These are phyloP conservation scores for Fusarium sp. DNA, from an alignment of 2,329 filamentous ascomycete species.

Conservation along the genomic window DNA sequence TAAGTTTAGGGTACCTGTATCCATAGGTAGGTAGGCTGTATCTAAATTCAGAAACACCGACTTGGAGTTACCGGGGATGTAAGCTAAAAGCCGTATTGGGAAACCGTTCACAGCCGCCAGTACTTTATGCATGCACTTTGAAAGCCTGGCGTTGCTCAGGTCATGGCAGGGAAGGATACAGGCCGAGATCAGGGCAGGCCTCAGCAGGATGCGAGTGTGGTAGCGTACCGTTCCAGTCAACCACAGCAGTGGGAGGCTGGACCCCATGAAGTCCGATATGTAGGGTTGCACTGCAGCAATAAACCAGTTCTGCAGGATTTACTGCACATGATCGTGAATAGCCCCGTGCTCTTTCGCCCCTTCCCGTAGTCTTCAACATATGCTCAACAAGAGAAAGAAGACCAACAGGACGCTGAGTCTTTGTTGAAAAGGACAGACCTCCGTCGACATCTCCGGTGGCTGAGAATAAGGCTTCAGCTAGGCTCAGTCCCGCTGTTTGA, in stretches of 20 bases:
- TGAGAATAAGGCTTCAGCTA: constrained; percentile 17
- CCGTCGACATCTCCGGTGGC: constrained; percentile 15
- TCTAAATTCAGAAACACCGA: neutral
- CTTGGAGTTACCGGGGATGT: neutral
- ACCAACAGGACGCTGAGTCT: neutral
- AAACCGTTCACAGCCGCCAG: neutral
- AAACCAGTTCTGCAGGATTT: neutral
- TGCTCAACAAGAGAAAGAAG: neutral
- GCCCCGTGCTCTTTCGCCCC: neutral
- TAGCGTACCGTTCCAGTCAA: constrained; percentile 11
- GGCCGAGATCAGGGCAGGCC: neutral
- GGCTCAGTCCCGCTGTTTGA: neutral
- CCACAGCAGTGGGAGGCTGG: constrained; percentile 4
- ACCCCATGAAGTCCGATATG: neutral
- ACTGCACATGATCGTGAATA: constrained; percentile 9
- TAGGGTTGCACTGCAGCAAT: constrained; percentile 32
- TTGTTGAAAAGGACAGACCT: neutral
- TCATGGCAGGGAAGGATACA: neutral
- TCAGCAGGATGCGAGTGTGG: constrained; percentile 16
- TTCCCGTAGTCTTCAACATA: neutral
- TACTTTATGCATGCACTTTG: constrained; percentile 7
- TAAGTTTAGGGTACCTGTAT: neutral
- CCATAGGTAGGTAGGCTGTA: neutral
- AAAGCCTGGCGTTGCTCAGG: constrained; percentile 8
- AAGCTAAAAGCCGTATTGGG: neutral